These are phyloP conservation scores for Citrullus amarus DNA, from an alignment of 306 rosid genomes.

Conservation along the genomic window DNA sequence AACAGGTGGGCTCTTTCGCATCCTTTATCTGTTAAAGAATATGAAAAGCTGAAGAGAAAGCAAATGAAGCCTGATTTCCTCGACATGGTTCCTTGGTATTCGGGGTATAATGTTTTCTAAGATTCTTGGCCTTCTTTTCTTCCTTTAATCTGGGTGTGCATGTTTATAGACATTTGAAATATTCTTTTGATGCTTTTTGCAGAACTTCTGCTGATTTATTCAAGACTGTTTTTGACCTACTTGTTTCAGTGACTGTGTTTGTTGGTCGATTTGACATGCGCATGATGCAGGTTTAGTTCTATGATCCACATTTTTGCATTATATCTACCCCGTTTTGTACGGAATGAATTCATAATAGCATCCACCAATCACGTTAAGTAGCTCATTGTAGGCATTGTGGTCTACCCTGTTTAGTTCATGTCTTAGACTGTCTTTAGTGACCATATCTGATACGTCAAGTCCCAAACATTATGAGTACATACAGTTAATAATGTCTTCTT, in stretches of 20 bases:
- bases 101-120: slow-evolving; percentile 45
- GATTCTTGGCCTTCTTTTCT: slow-evolving; percentile 5
- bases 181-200: slow-evolving; percentile 26
- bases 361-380: background rate
- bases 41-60: slow-evolving; percentile 67
- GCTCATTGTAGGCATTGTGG: background rate
- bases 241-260: slow-evolving; percentile 92
- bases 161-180: slow-evolving; percentile 6
- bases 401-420: slow-evolving; percentile 1
- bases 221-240: slow-evolving; percentile 94
- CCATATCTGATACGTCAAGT: background rate
- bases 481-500: background rate
- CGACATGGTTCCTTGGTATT: slow-evolving; percentile 99
- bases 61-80: slow-evolving; percentile 87
- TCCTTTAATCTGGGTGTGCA: background rate
- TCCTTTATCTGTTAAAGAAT: slow-evolving; percentile 72
- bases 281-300: slow-evolving; percentile 86
- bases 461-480: background rate
- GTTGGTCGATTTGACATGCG: slow-evolving; percentile 99
- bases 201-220: slow-evolving; percentile 98
- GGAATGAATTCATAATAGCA: background rate
- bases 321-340: background rate
- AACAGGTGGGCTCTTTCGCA: slow-evolving; percentile 96
- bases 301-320: background rate
- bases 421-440: background rate